Evolutionary conservation across 2,329 filamentous ascomycete genomes (phyloP), one percentile per base, ranked within the genome.

Genomic region (Claviceps fusiformis): DNA sequence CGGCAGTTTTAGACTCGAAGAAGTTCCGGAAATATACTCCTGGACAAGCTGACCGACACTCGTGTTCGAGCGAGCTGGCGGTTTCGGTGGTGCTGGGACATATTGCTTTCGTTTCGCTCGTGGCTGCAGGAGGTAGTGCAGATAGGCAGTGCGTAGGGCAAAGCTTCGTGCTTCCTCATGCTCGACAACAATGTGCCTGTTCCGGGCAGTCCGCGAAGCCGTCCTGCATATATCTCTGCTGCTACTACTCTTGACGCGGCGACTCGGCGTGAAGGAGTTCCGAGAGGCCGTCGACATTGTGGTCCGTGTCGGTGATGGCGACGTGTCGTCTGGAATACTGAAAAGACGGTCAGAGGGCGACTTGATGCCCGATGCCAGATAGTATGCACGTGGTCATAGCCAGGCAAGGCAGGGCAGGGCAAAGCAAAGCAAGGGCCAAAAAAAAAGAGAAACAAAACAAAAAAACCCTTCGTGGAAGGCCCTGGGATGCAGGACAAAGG

Each of bases 71-170:
- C 77, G 74, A 8, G 79, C 73, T 58, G 82, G 79, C 55, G 81
- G 79, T 62, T 82, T 83, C 52, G 19, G 19, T 19, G 85, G 73
- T 60, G 79, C 66, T 71, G 83, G 72, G 46, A 93, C 83, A 78
- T 90, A 95, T 73, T 95, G 89, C 65, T 92, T 87, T 66, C 89
- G 83, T 71, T 92, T 93, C 64, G 88, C 81, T 65, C 90, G 87
- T 59, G 93, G 92, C 68, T 95, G 90, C 53, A 98, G 80, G 48
- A 97, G 83, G 70, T 98, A 95, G 70, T 92, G 80, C 56, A 98
- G 86, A 71, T 89, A 96, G 62, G 92, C 92, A 62, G 88, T 85
- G 59, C 93, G 87, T 54, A 98, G 82, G 63, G 91, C 90, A 72
- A 89, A 95, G 59, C 84, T 87, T 73, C 95, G 95, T 66, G 89